These are phyloP conservation scores for Pythium phragmitis DNA, from an alignment of 352 stramenopile genomes.

Conservation along the genomic window DNA sequence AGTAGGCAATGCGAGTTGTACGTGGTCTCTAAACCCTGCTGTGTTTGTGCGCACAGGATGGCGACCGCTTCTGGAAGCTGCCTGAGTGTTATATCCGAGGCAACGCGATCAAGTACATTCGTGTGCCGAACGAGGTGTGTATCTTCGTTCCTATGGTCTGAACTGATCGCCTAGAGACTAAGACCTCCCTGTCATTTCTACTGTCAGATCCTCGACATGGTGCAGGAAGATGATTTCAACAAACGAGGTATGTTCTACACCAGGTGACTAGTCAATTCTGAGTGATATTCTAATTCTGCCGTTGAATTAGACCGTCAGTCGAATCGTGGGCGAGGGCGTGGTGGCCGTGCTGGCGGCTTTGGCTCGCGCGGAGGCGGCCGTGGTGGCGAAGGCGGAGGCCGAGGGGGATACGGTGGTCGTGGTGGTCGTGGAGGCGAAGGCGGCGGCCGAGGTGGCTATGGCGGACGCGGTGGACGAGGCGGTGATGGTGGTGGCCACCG, in stretches of 20 bases:
- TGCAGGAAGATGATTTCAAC: conserved; percentile 92
- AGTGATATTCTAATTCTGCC: conserved; percentile 3
- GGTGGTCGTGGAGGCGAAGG: conserved; percentile 30
- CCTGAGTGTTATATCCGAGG: conserved; percentile 98
- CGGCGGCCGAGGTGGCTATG: conserved; percentile 24
- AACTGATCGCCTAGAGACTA: neutral
- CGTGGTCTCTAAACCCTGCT: neutral
- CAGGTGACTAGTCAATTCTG: conserved; percentile 2
- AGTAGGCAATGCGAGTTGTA: neutral
- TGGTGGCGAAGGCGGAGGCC: conserved; percentile 36
- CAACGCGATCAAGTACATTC: conserved; percentile 98
- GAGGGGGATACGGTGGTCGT: conserved; percentile 42
- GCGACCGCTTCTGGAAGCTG: conserved; percentile 98
- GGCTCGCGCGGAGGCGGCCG: conserved; percentile 35
- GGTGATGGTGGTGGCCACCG: conserved; percentile 30
- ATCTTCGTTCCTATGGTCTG: neutral
- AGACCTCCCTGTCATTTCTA: neutral
- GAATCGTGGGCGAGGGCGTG: conserved; percentile 69
- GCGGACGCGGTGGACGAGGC: conserved; percentile 35
- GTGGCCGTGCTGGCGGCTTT: conserved; percentile 50
- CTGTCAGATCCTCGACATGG: conserved; percentile 90
- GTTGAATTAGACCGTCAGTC: conserved; percentile 57
- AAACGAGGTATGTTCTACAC: conserved; percentile 49
- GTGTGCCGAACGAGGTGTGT: conserved; percentile 93
- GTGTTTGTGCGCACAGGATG: conserved; percentile 67